phyloP scores from a whole-genome alignment of 495 filamentous ascomycete species.

The Neurospora sp. region DNA sequence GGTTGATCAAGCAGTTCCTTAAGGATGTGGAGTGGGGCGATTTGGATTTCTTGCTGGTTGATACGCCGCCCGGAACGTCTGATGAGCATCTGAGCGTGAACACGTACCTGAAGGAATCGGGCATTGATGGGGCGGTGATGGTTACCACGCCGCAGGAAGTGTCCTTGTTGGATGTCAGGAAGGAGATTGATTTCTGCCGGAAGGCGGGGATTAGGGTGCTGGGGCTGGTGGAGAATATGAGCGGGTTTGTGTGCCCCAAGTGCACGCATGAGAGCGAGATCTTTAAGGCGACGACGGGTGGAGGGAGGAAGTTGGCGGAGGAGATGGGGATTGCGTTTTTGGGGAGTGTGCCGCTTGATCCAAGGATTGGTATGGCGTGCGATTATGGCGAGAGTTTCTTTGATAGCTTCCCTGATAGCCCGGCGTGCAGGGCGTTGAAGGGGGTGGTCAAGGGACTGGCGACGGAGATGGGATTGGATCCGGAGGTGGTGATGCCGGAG shows the following conservation, averaged over 20 bases:
- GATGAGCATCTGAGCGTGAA: slow-evolving; percentile 95
- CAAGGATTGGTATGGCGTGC: slow-evolving; percentile 88
- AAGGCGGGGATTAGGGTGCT: slow-evolving; percentile 86
- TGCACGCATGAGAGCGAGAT: slow-evolving; percentile 77
- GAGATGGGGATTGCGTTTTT: slow-evolving; percentile 83
- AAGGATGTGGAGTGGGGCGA: slow-evolving; percentile 98
- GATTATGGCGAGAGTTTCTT: slow-evolving; percentile 98
- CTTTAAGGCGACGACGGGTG: slow-evolving; percentile 86
- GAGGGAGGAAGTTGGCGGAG: slow-evolving; percentile 64
- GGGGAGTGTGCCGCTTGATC: slow-evolving; percentile 86
- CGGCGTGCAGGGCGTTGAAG: slow-evolving; percentile 69
- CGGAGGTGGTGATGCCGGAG: slow-evolving; percentile 26
- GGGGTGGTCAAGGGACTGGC: slow-evolving; percentile 63
- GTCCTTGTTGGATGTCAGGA: slow-evolving; percentile 81
- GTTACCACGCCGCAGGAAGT: slow-evolving; percentile 96
- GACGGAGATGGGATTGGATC: slow-evolving; percentile 49
- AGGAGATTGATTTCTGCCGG: slow-evolving; percentile 92
- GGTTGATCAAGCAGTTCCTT: slow-evolving; percentile 91
- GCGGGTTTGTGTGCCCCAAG: slow-evolving; percentile 85
- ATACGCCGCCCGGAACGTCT: slow-evolving; percentile 89
- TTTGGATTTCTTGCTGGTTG: slow-evolving; percentile 83
- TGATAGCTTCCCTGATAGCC: slow-evolving; percentile 84
- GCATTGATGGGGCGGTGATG: slow-evolving; percentile 84
- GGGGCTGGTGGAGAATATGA: slow-evolving; percentile 96
- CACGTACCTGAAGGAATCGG: slow-evolving; percentile 76